phyloP scores from a whole-genome alignment of 2,329 filamentous ascomycete genomes.

The Chaetomium strumarium region DNA sequence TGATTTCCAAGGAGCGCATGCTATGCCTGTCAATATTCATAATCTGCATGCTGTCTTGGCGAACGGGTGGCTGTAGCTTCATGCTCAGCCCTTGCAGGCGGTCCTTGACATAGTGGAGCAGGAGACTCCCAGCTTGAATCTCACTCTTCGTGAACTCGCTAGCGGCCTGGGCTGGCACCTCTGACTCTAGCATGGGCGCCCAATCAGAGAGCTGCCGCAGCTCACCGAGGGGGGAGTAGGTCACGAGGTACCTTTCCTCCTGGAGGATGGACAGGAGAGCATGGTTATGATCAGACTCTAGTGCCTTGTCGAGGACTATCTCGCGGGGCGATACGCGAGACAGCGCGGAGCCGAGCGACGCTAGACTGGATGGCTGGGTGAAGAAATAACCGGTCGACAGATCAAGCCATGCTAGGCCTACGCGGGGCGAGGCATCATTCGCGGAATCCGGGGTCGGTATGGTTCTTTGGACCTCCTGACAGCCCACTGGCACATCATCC shows the following conservation, averaged over 20 bases:
- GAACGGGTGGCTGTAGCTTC: slow-evolving; percentile 75
- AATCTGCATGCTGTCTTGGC: slow-evolving; percentile 66
- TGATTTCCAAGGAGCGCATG: slow-evolving; percentile 81
- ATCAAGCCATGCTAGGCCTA: slow-evolving; percentile 91
- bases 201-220: slow-evolving; percentile 56
- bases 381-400: slow-evolving; percentile 92
- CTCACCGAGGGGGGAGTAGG: slow-evolving; percentile 54
- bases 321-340: slow-evolving; percentile 80
- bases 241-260: slow-evolving; percentile 70
- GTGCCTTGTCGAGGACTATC: slow-evolving; percentile 66
- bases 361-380: slow-evolving; percentile 68
- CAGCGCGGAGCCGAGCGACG: slow-evolving; percentile 70
- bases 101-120: slow-evolving; percentile 80
- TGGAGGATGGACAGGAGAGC: slow-evolving; percentile 62
- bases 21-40: slow-evolving; percentile 93
- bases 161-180: slow-evolving; percentile 49
- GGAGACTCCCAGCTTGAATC: slow-evolving; percentile 66
- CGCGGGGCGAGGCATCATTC: slow-evolving; percentile 31
- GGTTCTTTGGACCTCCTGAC: slow-evolving; percentile 10
- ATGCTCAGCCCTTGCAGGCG: slow-evolving; percentile 72
- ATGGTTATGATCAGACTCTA: slow-evolving; percentile 53
- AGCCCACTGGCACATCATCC: slow-evolving; percentile 5
- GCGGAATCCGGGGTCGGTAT: slow-evolving; percentile 14
- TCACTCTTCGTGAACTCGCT: slow-evolving; percentile 61
- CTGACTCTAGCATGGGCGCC: slow-evolving; percentile 69